Conservation (phyloP, 805 yeast genomes). For the Wickerhamiella brachini region DNA sequence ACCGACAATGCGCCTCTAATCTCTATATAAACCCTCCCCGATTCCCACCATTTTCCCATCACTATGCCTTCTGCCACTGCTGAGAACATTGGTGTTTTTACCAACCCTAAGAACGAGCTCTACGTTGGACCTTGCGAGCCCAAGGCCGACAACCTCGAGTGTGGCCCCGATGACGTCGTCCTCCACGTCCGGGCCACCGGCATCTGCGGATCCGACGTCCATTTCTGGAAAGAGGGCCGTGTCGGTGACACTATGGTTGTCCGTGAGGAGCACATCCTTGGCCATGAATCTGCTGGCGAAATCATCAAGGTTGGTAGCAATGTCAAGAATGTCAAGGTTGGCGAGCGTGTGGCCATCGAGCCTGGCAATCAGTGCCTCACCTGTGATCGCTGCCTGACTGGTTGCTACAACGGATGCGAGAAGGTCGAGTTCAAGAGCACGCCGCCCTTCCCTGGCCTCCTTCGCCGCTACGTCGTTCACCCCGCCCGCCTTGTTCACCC, state of each 20-base stretch:
- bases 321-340: conserved; percentile 30
- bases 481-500: conserved; percentile 27
- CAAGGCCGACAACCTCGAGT: conserved; percentile 12
- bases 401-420: conserved; percentile 28
- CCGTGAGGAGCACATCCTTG: conserved; percentile 42
- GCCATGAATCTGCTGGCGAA: conserved; percentile 37
- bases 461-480: conserved; percentile 26
- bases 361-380: conserved; percentile 40
- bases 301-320: conserved; percentile 32
- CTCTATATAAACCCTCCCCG: not conserved
- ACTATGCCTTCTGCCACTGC: not conserved
- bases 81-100: conserved; percentile 22
- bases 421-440: conserved; percentile 26
- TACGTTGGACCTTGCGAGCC: conserved; percentile 21
- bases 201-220: conserved; percentile 64
- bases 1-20: not conserved
- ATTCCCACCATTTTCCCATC: not conserved
- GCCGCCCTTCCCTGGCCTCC: conserved; percentile 26
- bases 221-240: conserved; percentile 51
- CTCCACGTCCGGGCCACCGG: conserved; percentile 54
- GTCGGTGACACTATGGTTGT: conserved; percentile 44
- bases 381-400: conserved; percentile 25
- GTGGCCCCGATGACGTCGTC: conserved; percentile 31
- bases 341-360: conserved; percentile 31
- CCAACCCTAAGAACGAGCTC: conserved; percentile 23